Base-by-base conservation (phyloP, 2,329 filamentous ascomycete genomes). In the Mollisiaceae sp. region DNA sequence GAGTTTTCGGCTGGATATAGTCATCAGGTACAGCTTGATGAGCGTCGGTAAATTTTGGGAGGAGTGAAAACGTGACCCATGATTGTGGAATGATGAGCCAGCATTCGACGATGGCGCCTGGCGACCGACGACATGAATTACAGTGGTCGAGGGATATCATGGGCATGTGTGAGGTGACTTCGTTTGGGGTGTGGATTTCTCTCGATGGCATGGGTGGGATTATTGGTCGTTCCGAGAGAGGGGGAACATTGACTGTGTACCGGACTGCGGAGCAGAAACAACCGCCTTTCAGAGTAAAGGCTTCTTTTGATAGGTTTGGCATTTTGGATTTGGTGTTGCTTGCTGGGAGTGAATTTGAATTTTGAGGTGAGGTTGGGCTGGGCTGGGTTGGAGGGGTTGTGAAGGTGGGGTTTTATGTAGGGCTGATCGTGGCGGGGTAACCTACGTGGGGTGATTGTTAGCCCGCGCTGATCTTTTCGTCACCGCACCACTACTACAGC, bases 211-310 rank as follows among this genome's bases (percentile, higher is more conserved):
- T 27, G 1, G 27, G 9, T 22, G 67, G 69, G 4, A 39, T 57
- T 20, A 22, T 57, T 4, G 55, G 55, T 2, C 73, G 69, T 14
- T 67, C 20, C 1, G 61, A 65, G 52, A 71, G 64, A 2, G 64
- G 32, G 15, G 72, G 73, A 27, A 75, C 62, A 9, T 59, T 66
- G 57, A 75, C 68, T n/a, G 68, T 71, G 63, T 76, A 75, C n/a
- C 67, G 64, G 62, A 75, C 72, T 32, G 73, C 69, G 54, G 67
- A 67, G 67, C 73, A 76, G 63, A 71, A 74, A 61, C 74, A 75
- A 22, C 74, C 73, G 18, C 74, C 74, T 1, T 57, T 68, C 8
- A 76, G 64, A 15, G 65, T 68, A n/a, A 72, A 63, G 9, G 71
- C 64, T 1, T 41, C 54, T 54, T 45, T 47, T 45, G 64, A 63